Conservation (phyloP, 1,284 basidiomycete species). For the Peniophora sp. region DNA sequence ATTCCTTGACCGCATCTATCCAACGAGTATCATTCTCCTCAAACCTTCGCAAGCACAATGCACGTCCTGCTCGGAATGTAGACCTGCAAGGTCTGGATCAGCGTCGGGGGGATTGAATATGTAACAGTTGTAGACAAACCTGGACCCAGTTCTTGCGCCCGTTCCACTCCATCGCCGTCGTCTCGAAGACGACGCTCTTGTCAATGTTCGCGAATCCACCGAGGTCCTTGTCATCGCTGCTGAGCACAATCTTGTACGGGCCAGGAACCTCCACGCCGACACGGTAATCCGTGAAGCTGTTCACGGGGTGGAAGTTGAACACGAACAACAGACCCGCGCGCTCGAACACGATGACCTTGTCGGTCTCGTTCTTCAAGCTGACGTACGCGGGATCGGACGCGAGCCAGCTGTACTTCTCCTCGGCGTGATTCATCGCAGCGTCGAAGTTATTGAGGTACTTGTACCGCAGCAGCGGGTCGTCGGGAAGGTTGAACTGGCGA, state of each 20-base stretch:
- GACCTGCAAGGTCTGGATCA: slow-evolving; percentile 37
- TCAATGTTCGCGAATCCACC: slow-evolving; percentile 86
- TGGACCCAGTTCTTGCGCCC: slow-evolving; percentile 83
- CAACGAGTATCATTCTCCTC: no score
- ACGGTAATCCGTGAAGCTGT: slow-evolving; percentile 90
- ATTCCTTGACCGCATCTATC: no score
- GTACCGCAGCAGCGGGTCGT: slow-evolving; percentile 83
- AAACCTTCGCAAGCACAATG: slow-evolving; percentile 56
- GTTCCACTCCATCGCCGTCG: slow-evolving; percentile 89
- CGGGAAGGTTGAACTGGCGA: slow-evolving; percentile 92
- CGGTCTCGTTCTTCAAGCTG: slow-evolving; percentile 86
- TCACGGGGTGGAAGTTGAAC: slow-evolving; percentile 91
- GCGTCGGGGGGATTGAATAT: slow-evolving; percentile 1
- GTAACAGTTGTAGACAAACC: slow-evolving; percentile 32
- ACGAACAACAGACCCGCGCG: slow-evolving; percentile 89
- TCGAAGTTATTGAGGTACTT: slow-evolving; percentile 93
- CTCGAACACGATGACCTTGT: slow-evolving; percentile 93
- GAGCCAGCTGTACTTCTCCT: slow-evolving; percentile 80
- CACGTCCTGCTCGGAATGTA: slow-evolving; percentile 74
- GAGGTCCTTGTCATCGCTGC: slow-evolving; percentile 80
- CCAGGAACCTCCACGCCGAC: slow-evolving; percentile 84
- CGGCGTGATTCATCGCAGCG: slow-evolving; percentile 85
- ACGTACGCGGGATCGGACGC: slow-evolving; percentile 83
- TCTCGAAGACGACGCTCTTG: slow-evolving; percentile 62
- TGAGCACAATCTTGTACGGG: slow-evolving; percentile 79